These are phyloP conservation scores for Tirmania nivea DNA, from an alignment of 495 filamentous ascomycete genomes.

Conservation along the genomic window DNA sequence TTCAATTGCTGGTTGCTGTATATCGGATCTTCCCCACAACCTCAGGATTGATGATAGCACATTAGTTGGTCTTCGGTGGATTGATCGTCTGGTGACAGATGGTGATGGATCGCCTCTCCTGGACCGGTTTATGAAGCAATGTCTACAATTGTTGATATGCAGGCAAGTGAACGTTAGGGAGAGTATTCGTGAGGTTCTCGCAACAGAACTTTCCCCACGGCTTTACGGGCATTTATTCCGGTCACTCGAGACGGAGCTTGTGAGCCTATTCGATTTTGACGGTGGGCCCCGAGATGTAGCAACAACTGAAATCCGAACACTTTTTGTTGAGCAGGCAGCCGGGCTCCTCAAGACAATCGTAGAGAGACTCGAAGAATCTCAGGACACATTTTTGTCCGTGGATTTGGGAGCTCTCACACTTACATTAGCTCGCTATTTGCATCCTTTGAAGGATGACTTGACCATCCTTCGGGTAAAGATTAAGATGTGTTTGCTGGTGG, in stretches of 20 bases:
- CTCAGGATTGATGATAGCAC: slow-evolving; percentile 30
- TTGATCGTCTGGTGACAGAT: slow-evolving; percentile 36
- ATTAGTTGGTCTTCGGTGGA: slow-evolving; percentile 37
- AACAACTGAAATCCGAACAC: slow-evolving; percentile 32
- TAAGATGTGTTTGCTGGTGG: slow-evolving; percentile 41
- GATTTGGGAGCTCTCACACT: slow-evolving; percentile 37
- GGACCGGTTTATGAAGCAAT: slow-evolving; percentile 36
- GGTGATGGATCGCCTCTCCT: slow-evolving; percentile 35
- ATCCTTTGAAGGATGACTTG: slow-evolving; percentile 27
- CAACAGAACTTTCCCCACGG: slow-evolving; percentile 34
- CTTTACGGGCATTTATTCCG: slow-evolving; percentile 39
- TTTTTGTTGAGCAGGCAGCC: slow-evolving; percentile 43
- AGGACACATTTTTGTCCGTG: slow-evolving; percentile 35
- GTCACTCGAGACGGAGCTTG: slow-evolving; percentile 38
- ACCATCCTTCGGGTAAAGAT: slow-evolving; percentile 38
- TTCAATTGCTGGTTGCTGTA: slow-evolving; percentile 41
- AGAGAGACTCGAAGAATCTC: slow-evolving; percentile 35
- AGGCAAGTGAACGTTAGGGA: slow-evolving; percentile 39
- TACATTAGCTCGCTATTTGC: slow-evolving; percentile 39
- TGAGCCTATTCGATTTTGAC: slow-evolving; percentile 31
- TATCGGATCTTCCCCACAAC: slow-evolving; percentile 28
- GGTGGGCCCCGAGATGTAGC: slow-evolving; percentile 8
- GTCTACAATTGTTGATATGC: slow-evolving; percentile 38
- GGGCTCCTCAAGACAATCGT: slow-evolving; percentile 38
- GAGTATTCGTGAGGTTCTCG: slow-evolving; percentile 39